Conservation (phyloP, 1,284 basidiomycete genomes). For the Golubevia sp. region DNA sequence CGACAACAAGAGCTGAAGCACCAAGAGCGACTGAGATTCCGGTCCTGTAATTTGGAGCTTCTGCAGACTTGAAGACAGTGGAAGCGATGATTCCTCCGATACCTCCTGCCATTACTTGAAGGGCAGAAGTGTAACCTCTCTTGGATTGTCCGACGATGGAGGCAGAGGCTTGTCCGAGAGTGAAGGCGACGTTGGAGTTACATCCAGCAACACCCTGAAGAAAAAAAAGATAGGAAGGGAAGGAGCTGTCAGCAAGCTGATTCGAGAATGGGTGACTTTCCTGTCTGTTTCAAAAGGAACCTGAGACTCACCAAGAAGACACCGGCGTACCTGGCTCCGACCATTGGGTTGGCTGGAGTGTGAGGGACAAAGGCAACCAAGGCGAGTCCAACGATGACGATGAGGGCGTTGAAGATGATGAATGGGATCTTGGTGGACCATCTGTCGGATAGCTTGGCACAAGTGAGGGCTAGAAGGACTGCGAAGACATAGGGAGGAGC, state of each 20-base stretch:
- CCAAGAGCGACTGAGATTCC: conserved; percentile 41
- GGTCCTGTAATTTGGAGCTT: conserved; percentile 41
- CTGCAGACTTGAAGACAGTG: conserved; percentile 36
- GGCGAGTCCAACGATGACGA: conserved; percentile 34
- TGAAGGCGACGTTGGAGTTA: conserved; percentile 45
- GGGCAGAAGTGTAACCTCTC: conserved; percentile 38
- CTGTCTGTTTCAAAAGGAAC: too few species aligned
- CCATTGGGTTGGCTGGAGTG: background rate
- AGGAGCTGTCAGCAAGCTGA: too few species aligned
- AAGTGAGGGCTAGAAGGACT: conserved; percentile 24
- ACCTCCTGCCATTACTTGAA: conserved; percentile 46
- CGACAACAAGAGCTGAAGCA: conserved; percentile 32
- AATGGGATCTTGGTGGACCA: conserved; percentile 26
- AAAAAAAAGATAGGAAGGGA: too few species aligned
- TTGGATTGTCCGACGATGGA: conserved; percentile 38
- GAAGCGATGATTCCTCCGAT: conserved; percentile 47
- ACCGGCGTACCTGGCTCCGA: conserved; percentile 18
- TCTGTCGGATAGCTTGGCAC: conserved; percentile 32
- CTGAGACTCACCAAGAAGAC: too few species aligned
- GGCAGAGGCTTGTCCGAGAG: conserved; percentile 41
- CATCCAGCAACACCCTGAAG: too few species aligned
- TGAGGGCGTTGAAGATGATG: conserved; percentile 28
- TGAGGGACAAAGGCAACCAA: conserved; percentile 21
- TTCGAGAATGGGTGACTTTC: too few species aligned
- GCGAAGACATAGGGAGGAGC: conserved; percentile 7